phyloP scores from a whole-genome alignment of 768 basidiomycete genomes.

The Suillus cothurnatus region DNA sequence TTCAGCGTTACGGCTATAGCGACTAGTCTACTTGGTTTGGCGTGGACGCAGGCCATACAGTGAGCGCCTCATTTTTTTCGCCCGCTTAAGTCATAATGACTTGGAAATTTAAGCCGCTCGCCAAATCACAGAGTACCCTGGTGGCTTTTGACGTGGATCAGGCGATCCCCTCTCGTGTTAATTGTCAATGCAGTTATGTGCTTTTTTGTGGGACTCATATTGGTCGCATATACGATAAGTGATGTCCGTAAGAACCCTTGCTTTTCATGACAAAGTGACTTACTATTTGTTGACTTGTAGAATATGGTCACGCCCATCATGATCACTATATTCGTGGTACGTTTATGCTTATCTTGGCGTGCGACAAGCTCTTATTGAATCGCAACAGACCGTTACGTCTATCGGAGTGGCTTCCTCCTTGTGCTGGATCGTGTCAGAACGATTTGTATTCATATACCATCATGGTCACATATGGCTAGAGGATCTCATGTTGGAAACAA shows the following conservation, averaged over 20 bases:
- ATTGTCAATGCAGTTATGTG: conserved; percentile 81
- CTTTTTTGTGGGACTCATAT: conserved; percentile 77
- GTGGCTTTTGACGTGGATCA: conserved; percentile 82
- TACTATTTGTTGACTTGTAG: conserved; percentile 36
- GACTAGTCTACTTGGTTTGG: conserved; percentile 43
- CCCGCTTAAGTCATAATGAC: conserved; percentile 20
- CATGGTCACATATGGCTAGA: conserved; percentile 54
- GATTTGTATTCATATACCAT: conserved; percentile 49
- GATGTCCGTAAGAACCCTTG: conserved; percentile 47
- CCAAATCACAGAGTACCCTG: conserved; percentile 57
- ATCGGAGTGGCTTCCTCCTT: conserved; percentile 52
- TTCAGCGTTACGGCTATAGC: conserved; percentile 47
- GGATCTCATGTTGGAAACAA: conserved; percentile 39
- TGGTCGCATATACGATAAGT: conserved; percentile 72
- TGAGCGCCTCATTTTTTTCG: conserved; percentile 23
- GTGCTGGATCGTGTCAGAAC: conserved; percentile 54
- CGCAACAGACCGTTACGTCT: conserved; percentile 35
- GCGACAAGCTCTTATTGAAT: conserved; percentile 15
- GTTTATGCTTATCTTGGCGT: conserved; percentile 8
- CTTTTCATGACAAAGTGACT: conserved; percentile 17
- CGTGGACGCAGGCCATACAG: conserved; percentile 50
- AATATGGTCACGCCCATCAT: conserved; percentile 63
- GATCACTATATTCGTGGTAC: conserved; percentile 70
- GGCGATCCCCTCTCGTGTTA: conserved; percentile 80
- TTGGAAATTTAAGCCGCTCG: conserved; percentile 42